Evolutionary conservation across 2,329 filamentous ascomycete species (phyloP).

Genomic region (Botryosphaeria dothidea): DNA sequence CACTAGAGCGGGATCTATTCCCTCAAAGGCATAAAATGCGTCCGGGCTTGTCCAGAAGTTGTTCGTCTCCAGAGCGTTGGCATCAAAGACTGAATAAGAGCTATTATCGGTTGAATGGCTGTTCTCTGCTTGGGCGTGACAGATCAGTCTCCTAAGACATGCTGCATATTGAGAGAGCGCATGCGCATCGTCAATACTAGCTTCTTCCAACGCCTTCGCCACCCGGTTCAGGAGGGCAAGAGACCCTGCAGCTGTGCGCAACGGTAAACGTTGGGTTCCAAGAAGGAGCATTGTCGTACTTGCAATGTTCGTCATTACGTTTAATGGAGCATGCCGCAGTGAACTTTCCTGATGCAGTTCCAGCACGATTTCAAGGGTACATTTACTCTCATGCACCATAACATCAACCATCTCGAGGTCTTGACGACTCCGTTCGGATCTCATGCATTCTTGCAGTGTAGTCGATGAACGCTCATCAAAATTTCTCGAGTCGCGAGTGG

Average conservation of each 20-base stretch:
- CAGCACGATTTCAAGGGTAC: background rate
- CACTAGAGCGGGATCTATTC: too few relatives aligned
- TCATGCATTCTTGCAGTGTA: background rate
- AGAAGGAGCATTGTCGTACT: background rate
- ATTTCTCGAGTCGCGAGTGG: too few relatives aligned
- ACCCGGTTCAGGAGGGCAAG: background rate
- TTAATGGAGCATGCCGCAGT: background rate
- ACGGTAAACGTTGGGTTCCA: background rate
- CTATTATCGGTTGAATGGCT: too few relatives aligned
- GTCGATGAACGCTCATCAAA: too few relatives aligned
- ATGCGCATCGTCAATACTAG: background rate
- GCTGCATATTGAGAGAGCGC: background rate
- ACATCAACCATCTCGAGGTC: background rate
- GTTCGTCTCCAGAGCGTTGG: too few relatives aligned
- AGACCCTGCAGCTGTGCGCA: background rate
- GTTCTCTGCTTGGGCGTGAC: background rate
- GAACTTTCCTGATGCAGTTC: background rate
- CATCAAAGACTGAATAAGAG: too few relatives aligned
- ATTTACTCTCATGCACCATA: background rate
- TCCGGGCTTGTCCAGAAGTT: too few relatives aligned
- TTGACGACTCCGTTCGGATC: background rate
- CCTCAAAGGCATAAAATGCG: too few relatives aligned
- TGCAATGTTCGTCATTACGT: background rate
- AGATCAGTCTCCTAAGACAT: background rate
- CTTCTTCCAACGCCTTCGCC: background rate